phyloP scores from a whole-genome alignment of 306 rosid genomes.

The Dalbergia oliveri region DNA sequence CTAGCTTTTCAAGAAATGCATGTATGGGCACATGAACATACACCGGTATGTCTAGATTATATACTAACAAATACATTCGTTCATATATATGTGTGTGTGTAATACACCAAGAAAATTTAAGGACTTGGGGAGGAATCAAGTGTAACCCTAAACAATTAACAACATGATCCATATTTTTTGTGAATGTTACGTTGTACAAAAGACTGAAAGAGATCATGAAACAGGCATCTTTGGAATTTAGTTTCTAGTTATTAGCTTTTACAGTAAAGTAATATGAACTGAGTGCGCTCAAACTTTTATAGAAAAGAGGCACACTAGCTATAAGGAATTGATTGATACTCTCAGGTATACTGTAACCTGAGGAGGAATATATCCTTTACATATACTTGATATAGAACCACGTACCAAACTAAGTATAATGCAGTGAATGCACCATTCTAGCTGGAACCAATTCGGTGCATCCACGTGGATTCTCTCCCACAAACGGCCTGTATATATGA shows the following conservation, averaged over 20 bases:
- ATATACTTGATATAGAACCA: conserved; percentile 39
- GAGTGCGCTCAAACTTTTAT: conserved; percentile 46
- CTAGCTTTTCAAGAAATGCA: too few species aligned
- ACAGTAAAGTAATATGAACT: conserved; percentile 42
- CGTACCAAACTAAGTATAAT: conserved; percentile 38
- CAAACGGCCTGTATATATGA: background rate
- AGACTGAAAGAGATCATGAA: conserved; percentile 31
- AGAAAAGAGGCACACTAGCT: conserved; percentile 50
- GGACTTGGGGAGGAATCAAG: too few species aligned
- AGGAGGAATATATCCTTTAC: conserved; percentile 61
- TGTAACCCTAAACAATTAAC: conserved; percentile 36
- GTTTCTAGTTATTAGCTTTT: conserved; percentile 50
- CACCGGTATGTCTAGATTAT: too few species aligned
- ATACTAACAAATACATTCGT: too few species aligned
- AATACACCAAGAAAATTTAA: too few species aligned
- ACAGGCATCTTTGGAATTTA: conserved; percentile 54
- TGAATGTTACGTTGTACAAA: conserved; percentile 26
- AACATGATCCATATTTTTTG: conserved; percentile 2
- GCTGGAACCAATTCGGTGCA: background rate
- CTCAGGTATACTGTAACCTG: conserved; percentile 22
- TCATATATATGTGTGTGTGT: too few species aligned
- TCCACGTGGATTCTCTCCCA: conserved; percentile 21
- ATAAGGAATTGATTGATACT: conserved; percentile 54
- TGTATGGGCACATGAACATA: too few species aligned
- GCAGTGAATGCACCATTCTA: background rate